Evolutionary conservation across 352 stramenopile genomes (phyloP), one percentile per base, ranked within the genome.

Genomic region (Phytophthora idaei): DNA sequence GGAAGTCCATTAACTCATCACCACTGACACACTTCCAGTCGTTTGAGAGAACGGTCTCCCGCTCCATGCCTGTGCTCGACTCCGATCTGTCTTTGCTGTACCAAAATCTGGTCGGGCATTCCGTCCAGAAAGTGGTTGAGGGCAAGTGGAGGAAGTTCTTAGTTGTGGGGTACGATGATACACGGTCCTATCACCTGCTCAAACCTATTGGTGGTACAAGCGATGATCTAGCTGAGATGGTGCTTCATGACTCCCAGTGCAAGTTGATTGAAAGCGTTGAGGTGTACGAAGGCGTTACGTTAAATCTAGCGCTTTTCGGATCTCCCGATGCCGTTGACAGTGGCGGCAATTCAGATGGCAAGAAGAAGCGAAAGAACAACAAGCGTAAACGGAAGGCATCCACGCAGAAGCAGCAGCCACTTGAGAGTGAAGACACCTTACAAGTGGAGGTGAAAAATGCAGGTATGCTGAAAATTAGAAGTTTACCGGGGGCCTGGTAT

Each of bases 1-100:
- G 51, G 36, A 76, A 85, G 46, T 75, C 80, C 15, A 90, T 94
- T 14, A 76, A 92, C 21, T 73, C 81, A n/a, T 93, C 85, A 5
- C 81, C 87, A 6, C 65, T 95, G 42, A 92, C 85, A 3, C 79
- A 92, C 39, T 95, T 93, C n/a, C 85, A 93, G 64, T 93, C 85
- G n/a, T 93, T 95, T 67, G 87, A 95, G 52, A 79, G 85, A 56
- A 92, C 82, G 0, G 72, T 95, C 37, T 87, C 83, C 29, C 80
- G 84, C 2, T 90, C 73, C 31, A 76, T 92, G 56, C 68, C 81
- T 39, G 73, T 91, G 3, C 53, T 78, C 3, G 80, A 94, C 52
- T 25, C 54, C 10, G 81, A 83, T 55, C 57, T 93, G 29, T 77
- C 71, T 5, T 45, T 74, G 54, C 72, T 92, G 32, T 92, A 93